phyloP scores from a whole-genome alignment of 2,329 filamentous ascomycete genomes.

The Arthroderma sp. region DNA sequence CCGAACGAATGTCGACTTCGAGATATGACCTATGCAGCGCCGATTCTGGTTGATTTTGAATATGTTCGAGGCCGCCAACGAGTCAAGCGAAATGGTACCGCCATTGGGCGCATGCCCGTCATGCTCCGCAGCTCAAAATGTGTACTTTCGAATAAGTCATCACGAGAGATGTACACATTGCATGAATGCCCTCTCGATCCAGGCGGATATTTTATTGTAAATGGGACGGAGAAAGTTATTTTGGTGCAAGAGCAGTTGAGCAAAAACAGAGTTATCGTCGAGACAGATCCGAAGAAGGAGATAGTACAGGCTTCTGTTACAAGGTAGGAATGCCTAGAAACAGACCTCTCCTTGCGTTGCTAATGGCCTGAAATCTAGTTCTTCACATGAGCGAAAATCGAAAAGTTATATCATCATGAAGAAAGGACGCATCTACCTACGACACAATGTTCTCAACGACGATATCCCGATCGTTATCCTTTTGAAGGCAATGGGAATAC shows the following conservation, averaged over 20 bases:
- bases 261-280: slow-evolving; percentile 98
- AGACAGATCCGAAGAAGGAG: slow-evolving; percentile 81
- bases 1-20: slow-evolving; percentile 93
- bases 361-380: slow-evolving; percentile 43
- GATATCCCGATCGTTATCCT: slow-evolving; percentile 91
- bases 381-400: slow-evolving; percentile 92
- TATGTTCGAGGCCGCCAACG: slow-evolving; percentile 75
- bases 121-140: slow-evolving; percentile 97
- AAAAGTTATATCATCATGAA: slow-evolving; percentile 94
- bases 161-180: slow-evolving; percentile 77
- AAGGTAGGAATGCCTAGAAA: slow-evolving; percentile 30
- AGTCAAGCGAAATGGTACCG: slow-evolving; percentile 58
- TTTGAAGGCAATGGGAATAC: slow-evolving; percentile 82
- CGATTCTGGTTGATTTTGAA: slow-evolving; percentile 82
- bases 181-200: slow-evolving; percentile 95
- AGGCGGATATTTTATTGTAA: slow-evolving; percentile 94
- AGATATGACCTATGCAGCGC: slow-evolving; percentile 96
- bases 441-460: slow-evolving; percentile 87
- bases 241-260: slow-evolving; percentile 96
- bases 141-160: slow-evolving; percentile 68
- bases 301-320: slow-evolving; percentile 93
- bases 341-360: not conserved
- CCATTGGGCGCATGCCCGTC: slow-evolving; percentile 82
- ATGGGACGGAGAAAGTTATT: slow-evolving; percentile 97
- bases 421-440: slow-evolving; percentile 78